These are phyloP conservation scores for Wallacemonas sp. DNA, from an alignment of 208 protist species.

Conservation along the genomic window DNA sequence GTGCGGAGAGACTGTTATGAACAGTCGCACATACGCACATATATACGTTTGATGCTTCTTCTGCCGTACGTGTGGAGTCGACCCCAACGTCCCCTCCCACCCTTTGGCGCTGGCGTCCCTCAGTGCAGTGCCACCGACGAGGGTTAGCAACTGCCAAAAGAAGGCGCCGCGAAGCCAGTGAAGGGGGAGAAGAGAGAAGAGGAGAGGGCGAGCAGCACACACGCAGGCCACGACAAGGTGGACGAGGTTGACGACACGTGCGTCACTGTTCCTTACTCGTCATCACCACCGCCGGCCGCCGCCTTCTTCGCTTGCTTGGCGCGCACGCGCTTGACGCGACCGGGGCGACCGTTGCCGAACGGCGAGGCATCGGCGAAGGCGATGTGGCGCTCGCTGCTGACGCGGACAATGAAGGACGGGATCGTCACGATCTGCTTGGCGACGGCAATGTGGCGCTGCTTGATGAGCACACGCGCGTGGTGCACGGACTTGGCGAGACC, in stretches of 20 bases:
- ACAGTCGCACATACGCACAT: no score
- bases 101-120: no score
- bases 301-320: constrained; percentile 74
- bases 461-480: constrained; percentile 99
- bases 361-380: constrained; percentile 96
- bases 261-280: constrained; percentile 37
- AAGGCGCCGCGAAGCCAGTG: background rate
- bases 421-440: constrained; percentile 99
- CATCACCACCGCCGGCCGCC: constrained; percentile 48
- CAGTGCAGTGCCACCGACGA: no score
- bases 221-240: no score
- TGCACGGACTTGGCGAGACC: constrained; percentile 99
- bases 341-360: constrained; percentile 94
- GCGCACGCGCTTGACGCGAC: constrained; percentile 95
- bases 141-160: no score
- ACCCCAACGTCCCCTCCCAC: no score
- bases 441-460: constrained; percentile 99
- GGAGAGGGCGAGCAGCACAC: no score
- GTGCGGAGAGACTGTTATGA: no score
- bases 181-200: background rate
- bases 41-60: no score
- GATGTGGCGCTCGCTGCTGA: constrained; percentile 99
- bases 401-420: constrained; percentile 99
- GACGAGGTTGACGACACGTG: no score
- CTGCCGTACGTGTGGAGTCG: no score